Percentiles rank a stretch among this genome's conserved stretches.
Evolutionary conservation across 345 rosid genomes (phyloP).

Genomic region (Pelargonium nanum): DNA sequence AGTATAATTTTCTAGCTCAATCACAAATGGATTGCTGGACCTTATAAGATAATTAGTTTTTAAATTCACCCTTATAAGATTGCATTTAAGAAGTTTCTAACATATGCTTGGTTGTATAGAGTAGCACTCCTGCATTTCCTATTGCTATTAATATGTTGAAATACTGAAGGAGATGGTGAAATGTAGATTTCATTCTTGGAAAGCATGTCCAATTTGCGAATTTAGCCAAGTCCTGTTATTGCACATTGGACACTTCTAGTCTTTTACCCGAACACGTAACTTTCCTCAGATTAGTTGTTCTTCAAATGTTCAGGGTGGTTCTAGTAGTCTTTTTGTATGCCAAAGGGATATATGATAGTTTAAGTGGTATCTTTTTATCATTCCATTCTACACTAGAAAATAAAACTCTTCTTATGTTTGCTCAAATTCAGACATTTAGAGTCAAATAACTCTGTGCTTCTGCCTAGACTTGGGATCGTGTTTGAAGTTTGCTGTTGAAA

Average conservation of each 20-base stretch:
- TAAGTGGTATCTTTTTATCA: too few species aligned
- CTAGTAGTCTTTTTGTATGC: not conserved
- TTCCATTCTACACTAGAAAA: not conserved
- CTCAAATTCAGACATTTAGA: not conserved
- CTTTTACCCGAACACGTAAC: not conserved
- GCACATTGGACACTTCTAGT: not conserved
- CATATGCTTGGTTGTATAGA: not conserved
- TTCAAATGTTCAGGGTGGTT: not conserved
- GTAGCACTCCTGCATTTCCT: not conserved
- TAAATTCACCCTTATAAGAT: not conserved
- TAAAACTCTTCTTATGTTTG: not conserved
- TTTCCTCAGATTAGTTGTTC: not conserved
- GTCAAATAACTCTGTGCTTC: too few species aligned
- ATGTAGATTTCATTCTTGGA: too few species aligned
- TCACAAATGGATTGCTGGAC: not conserved
- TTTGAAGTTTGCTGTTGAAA: not conserved
- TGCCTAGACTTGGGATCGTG: not conserved
- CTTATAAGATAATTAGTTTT: not conserved
- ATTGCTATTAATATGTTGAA: not conserved
- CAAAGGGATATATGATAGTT: not conserved
- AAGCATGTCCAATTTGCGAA: too few species aligned
- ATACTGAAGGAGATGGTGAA: not conserved
- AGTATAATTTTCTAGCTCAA: not conserved
- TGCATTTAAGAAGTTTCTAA: not conserved
- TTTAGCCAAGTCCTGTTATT: too few species aligned